Conservation (phyloP, 2,329 filamentous ascomycete species). For the Calonectria henricotiae region DNA sequence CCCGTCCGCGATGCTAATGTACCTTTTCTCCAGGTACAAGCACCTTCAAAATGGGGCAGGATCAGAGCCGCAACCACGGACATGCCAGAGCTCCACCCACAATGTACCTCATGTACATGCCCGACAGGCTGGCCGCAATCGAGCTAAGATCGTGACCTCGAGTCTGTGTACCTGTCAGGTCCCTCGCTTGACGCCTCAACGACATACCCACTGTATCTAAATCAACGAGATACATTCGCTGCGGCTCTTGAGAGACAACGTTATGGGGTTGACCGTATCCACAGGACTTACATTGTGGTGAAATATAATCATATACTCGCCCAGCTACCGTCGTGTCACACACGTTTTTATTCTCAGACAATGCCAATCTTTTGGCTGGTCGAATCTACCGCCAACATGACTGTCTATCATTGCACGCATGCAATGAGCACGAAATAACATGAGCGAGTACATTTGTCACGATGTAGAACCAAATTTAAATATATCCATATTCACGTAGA, state of each 20-base stretch:
- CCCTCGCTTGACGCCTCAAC: constrained; percentile 43
- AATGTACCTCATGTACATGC: constrained; percentile 51
- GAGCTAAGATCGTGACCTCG: constrained; percentile 55
- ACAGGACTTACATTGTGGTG: not conserved
- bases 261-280: constrained; percentile 15
- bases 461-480: too few species aligned
- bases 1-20: constrained; percentile 26
- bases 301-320: not conserved
- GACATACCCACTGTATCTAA: constrained; percentile 28
- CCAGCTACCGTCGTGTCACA: not conserved
- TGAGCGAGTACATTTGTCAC: too few species aligned
- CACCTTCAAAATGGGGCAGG: constrained; percentile 43
- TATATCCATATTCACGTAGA: too few species aligned
- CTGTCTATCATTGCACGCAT: not conserved
- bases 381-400: not conserved
- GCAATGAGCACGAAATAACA: too few species aligned
- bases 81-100: constrained; percentile 52
- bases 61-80: constrained; percentile 53
- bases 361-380: not conserved
- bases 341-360: not conserved
- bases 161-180: constrained; percentile 52
- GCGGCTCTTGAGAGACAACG: constrained; percentile 10
- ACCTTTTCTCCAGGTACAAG: constrained; percentile 37
- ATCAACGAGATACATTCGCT: constrained; percentile 2
- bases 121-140: constrained; percentile 50